These are phyloP conservation scores for Cucurbita argyrosperma DNA, from an alignment of 306 rosid species.

Conservation along the genomic window DNA sequence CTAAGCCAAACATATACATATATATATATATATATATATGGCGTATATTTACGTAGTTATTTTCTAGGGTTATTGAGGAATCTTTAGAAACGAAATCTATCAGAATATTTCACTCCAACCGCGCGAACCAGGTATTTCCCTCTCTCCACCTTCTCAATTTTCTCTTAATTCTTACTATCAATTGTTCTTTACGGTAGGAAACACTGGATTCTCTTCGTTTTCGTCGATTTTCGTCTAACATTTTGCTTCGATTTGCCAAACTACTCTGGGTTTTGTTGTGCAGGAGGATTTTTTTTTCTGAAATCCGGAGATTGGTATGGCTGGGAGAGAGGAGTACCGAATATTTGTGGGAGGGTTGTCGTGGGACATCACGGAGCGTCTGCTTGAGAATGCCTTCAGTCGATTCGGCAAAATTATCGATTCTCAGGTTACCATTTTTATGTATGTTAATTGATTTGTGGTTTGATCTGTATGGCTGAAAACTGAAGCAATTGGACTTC, in stretches of 20 bases:
- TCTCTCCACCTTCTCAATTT: background rate
- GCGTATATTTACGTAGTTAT: background rate
- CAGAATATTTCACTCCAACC: background rate
- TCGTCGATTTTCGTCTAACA: background rate
- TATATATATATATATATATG: background rate
- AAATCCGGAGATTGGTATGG: conserved; percentile 27
- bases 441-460: background rate
- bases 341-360: conserved; percentile 88
- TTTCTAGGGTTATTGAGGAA: background rate
- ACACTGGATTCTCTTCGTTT: background rate
- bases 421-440: conserved; percentile 44
- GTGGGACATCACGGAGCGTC: conserved; percentile 86
- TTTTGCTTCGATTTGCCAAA: background rate
- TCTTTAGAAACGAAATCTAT: background rate
- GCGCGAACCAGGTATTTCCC: background rate
- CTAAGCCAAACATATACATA: too few relatives aligned
- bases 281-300: background rate
- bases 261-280: background rate
- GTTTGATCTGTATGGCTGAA: background rate
- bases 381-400: conserved; percentile 64
- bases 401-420: conserved; percentile 67
- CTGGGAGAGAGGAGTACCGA: conserved; percentile 77
- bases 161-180: background rate
- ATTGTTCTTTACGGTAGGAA: background rate
- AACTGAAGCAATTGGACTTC: background rate